phyloP scores from a whole-genome alignment of 208 protist species.

The Acanthamoeba lenticulata region DNA sequence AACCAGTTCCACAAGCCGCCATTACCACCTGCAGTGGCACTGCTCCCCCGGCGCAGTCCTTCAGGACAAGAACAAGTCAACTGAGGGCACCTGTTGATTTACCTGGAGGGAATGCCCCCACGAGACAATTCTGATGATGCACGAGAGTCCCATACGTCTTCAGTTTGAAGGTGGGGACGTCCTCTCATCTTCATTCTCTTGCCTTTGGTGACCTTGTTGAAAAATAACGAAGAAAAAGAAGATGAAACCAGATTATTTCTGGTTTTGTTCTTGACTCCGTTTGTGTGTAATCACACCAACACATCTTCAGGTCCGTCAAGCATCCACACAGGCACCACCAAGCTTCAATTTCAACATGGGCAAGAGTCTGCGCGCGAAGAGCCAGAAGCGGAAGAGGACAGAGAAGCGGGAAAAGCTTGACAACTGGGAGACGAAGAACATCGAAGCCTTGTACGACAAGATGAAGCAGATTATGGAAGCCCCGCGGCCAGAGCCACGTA shows the following conservation, averaged over 20 bases:
- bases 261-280: background rate
- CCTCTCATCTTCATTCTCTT: conserved; percentile 15
- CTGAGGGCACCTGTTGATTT: background rate
- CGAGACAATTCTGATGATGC: background rate
- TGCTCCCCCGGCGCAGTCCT: too few relatives aligned
- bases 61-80: too few relatives aligned
- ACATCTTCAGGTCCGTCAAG: too few relatives aligned
- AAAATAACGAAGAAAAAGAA: background rate
- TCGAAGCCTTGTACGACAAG: conserved; percentile 51
- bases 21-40: background rate
- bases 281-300: too few relatives aligned
- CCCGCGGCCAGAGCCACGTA: background rate
- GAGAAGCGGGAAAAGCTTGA: conserved; percentile 41
- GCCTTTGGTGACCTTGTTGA: background rate
- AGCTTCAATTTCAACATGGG: background rate
- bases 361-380: conserved; percentile 24
- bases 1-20: background rate
- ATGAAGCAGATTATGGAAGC: conserved; percentile 34
- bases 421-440: conserved; percentile 30
- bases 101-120: background rate
- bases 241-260: background rate
- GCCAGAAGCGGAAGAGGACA: conserved; percentile 36
- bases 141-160: conserved; percentile 32
- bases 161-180: background rate
- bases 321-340: too few relatives aligned